phyloP scores from a whole-genome alignment of 2,329 filamentous ascomycete species.

The Claviceps sp. region DNA sequence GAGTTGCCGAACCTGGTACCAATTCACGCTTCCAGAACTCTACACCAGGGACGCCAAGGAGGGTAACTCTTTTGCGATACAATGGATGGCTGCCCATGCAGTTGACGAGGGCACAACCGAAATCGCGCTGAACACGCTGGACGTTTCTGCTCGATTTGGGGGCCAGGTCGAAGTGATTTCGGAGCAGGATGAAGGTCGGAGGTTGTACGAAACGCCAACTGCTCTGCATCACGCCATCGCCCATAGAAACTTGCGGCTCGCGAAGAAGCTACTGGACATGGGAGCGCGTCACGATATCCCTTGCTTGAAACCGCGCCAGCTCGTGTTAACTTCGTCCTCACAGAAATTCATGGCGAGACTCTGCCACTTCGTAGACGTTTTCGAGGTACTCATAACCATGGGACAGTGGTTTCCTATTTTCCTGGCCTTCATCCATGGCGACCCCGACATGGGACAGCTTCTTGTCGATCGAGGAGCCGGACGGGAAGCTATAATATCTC shows the following conservation, averaged over 20 bases:
- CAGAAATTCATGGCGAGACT: background rate
- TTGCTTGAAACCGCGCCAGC: background rate
- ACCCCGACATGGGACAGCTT: background rate
- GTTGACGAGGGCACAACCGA: background rate
- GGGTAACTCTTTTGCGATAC: constrained; percentile 1
- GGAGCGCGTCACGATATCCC: background rate
- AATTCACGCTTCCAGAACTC: background rate
- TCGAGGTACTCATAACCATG: too few relatives aligned
- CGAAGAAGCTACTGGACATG: background rate
- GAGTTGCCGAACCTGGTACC: background rate
- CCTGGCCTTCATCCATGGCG: background rate
- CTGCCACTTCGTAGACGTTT: background rate
- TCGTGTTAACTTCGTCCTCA: too few relatives aligned
- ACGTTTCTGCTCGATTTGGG: background rate
- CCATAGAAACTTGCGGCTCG: background rate
- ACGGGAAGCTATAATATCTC: background rate
- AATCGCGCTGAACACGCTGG: background rate
- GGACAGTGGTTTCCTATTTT: background rate
- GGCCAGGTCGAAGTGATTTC: background rate
- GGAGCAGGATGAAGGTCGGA: too few relatives aligned
- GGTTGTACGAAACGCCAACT: background rate
- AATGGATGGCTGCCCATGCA: background rate
- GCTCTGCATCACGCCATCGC: constrained; percentile 1
- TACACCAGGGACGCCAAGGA: background rate
- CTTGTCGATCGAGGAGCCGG: background rate